Evolutionary conservation across 805 yeast species (phyloP), one percentile per base, ranked within the genome.

Genomic region (Pichia sporocuriosa): DNA sequence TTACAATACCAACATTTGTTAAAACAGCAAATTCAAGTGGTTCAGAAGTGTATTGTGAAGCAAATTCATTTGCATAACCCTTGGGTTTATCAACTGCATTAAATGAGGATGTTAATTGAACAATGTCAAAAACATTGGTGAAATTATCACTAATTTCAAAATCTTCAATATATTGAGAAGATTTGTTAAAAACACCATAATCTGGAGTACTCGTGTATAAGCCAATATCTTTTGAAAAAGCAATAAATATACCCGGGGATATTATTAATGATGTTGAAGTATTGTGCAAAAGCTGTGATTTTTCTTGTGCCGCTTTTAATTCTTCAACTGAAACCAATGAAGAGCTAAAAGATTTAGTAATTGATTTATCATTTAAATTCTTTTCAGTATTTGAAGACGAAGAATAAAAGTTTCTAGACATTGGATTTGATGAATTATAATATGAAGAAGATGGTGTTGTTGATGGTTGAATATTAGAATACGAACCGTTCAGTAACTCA

Each of bases 191-290:
- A 32, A 84, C 70, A 32, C 96, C 96, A 55, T 85, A 81, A 60
- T 93, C 96, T 7, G 93, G 82, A 8, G 87, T 81, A 35, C 90
- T 71, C 3, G 83, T 80, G 58, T 84, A 87, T 10, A 59, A 8
- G 19, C 86, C 61, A 41, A 73, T 72, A 45, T 68, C 72, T 4
- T 69, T 63, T 33, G 57, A 57, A 11, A 81, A 84, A 30, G 85
- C 81, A 46, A 89, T 70, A 54, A 79, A 89, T 4, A 87, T 79
- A n/a, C 95, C 95, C 0, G 96, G 96, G 17, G 94, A 78, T 24
- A 86, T 68, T 11, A 89, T 67, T 25, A 75, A 70, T 21, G 84
- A 70, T 10, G 77, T 67, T 31, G 73, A 66, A 22, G 83, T 70
- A 34, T 81, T 74, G 45, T 72, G 73, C 43, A 81, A 65, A 36